phyloP scores from a whole-genome alignment of 768 basidiomycete species.

The Boletus rex-veris region DNA sequence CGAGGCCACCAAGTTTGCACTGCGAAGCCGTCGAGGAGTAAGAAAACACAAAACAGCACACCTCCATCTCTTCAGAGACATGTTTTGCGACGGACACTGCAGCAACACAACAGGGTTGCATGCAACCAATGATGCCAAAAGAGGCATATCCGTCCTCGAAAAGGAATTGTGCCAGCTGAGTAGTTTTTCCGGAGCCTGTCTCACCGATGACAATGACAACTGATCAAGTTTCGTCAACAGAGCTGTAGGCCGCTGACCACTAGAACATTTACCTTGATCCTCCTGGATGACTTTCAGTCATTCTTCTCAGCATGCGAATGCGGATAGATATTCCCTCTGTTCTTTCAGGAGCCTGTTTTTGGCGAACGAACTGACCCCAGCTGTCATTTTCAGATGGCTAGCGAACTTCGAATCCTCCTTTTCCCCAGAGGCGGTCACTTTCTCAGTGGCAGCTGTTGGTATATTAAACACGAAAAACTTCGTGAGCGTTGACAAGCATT shows the following conservation, averaged over 20 bases:
- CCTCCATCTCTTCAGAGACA: constrained; percentile 99
- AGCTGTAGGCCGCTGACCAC: background rate
- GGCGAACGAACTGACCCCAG: constrained; percentile 80
- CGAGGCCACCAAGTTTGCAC: constrained; percentile 86
- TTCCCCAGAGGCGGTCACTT: constrained; percentile 45
- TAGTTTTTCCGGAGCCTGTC: constrained; percentile 99
- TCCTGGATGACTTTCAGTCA: constrained; percentile 84
- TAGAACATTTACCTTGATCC: constrained; percentile 71
- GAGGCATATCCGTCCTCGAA: constrained; percentile 96
- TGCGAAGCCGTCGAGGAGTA: constrained; percentile 25
- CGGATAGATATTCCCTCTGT: constrained; percentile 94
- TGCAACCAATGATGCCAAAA: constrained; percentile 91
- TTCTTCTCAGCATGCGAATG: constrained; percentile 95
- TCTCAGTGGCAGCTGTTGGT: constrained; percentile 49
- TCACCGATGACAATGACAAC: constrained; percentile 97
- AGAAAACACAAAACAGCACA: constrained; percentile 31
- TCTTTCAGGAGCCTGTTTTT: constrained; percentile 82
- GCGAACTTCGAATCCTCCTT: constrained; percentile 90
- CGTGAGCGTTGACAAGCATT: constrained; percentile 65
- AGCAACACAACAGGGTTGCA: constrained; percentile 96
- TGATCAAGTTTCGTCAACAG: constrained; percentile 28
- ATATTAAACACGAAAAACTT: constrained; percentile 42
- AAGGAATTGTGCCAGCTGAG: constrained; percentile 91
- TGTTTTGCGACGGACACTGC: constrained; percentile 99
- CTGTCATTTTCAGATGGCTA: constrained; percentile 78